These are phyloP conservation scores for Zymoseptoria crescenta DNA, from an alignment of 2,329 filamentous ascomycete genomes.

Conservation along the genomic window DNA sequence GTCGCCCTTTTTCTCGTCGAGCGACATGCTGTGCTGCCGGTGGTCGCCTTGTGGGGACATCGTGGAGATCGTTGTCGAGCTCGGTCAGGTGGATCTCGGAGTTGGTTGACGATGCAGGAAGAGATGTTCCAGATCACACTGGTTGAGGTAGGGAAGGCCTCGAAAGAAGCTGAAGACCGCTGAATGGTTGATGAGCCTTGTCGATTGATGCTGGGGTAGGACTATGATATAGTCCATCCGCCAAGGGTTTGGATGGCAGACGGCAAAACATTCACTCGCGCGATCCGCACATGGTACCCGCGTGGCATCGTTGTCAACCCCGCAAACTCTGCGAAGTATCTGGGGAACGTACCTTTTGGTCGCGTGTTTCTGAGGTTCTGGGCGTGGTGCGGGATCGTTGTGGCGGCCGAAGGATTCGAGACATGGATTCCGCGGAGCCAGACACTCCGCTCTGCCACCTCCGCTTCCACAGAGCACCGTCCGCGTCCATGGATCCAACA, in stretches of 20 bases:
- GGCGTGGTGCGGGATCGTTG: neutral
- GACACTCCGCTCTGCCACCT: neutral
- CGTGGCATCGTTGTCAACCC: neutral
- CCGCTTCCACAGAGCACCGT: neutral
- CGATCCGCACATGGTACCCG: neutral
- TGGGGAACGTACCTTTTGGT: neutral
- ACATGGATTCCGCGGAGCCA: neutral
- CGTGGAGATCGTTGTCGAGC: neutral
- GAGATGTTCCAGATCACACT: neutral
- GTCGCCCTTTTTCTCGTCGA: constrained; percentile 25
- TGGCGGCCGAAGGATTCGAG: neutral
- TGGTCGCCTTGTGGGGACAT: neutral
- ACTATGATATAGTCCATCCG: neutral
- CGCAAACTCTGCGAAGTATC: neutral
- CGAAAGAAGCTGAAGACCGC: neutral
- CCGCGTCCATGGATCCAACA: neutral
- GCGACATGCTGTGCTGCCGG: neutral
- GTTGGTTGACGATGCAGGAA: too few relatives aligned
- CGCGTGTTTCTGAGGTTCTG: neutral
- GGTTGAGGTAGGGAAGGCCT: neutral
- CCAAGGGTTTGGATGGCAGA: neutral
- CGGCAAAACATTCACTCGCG: neutral
- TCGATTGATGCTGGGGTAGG: neutral
- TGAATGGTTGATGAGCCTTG: neutral
- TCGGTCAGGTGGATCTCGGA: neutral